Conservation (phyloP, 2,329 filamentous ascomycete species). For the Eutypella sp. region DNA sequence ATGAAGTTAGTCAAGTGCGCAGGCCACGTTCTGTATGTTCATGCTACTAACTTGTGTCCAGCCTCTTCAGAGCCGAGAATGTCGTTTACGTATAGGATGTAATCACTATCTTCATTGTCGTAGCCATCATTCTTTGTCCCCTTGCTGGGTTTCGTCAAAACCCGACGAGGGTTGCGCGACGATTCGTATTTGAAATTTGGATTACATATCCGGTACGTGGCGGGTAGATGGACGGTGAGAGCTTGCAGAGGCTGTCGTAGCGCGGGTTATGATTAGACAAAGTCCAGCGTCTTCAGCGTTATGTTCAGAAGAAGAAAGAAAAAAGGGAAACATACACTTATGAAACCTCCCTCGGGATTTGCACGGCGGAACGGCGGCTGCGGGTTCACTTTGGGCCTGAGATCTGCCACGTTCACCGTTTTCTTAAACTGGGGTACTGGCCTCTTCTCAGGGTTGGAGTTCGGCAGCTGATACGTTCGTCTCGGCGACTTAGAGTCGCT, state of each 20-base stretch:
- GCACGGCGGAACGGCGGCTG: conserved; percentile 91
- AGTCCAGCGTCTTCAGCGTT: conserved; percentile 17
- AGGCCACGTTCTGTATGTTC: neutral
- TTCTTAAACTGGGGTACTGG: conserved; percentile 86
- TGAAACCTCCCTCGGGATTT: conserved; percentile 95
- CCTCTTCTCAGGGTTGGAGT: conserved; percentile 46
- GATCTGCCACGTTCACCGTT: conserved; percentile 64
- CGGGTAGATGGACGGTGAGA: conserved; percentile 84
- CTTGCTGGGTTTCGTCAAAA: conserved; percentile 97
- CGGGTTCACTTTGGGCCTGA: conserved; percentile 76
- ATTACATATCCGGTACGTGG: conserved; percentile 98
- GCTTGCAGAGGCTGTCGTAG: conserved; percentile 93
- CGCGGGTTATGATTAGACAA: conserved; percentile 1
- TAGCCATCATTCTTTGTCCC: conserved; percentile 98
- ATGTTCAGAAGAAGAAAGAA: conserved; percentile 2
- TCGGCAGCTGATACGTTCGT: conserved; percentile 42
- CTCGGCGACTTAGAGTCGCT: conserved; percentile 55
- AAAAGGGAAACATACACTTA: conserved; percentile 64
- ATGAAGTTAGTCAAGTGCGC: conserved; percentile 11
- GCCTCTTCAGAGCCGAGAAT: conserved; percentile 97
- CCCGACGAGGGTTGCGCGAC: conserved; percentile 88
- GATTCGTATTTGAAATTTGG: conserved; percentile 98
- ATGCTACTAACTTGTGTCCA: conserved; percentile 75
- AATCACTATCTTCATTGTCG: conserved; percentile 98
- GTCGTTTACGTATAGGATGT: conserved; percentile 98